Conservation (phyloP, 2,329 filamentous ascomycete genomes). For the Dothistroma septosporum region DNA sequence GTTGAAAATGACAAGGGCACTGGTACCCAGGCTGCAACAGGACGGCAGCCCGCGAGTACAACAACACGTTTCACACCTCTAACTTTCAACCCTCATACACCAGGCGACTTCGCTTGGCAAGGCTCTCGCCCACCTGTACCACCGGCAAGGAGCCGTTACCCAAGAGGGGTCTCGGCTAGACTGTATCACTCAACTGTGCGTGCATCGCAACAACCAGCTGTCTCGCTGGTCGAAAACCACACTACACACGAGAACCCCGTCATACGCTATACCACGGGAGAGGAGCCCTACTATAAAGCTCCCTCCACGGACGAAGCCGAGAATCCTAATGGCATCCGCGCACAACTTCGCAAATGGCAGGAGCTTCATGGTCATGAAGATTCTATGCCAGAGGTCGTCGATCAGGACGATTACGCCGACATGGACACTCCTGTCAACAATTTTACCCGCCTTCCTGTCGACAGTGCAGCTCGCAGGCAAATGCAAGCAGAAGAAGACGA, state of each 20-base stretch:
- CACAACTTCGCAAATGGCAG: constrained; percentile 44
- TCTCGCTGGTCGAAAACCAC: background rate
- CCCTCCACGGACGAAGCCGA: constrained; percentile 1
- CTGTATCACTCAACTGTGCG: constrained; percentile 6
- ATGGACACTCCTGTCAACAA: constrained; percentile 29
- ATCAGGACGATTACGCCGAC: constrained; percentile 22
- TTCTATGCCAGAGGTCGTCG: constrained; percentile 12
- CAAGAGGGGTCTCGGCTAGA: background rate
- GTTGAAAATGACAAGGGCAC: background rate
- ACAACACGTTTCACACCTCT: background rate
- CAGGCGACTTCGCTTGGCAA: background rate
- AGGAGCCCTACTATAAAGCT: background rate
- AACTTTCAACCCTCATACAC: background rate
- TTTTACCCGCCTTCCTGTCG: constrained; percentile 30
- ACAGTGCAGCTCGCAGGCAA: constrained; percentile 22
- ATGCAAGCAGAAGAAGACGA: constrained; percentile 27
- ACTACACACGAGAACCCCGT: background rate
- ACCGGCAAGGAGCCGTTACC: background rate
- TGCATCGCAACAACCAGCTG: background rate
- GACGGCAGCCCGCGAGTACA: background rate
- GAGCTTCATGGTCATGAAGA: constrained; percentile 34
- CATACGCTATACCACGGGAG: background rate
- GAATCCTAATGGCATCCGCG: constrained; percentile 31
- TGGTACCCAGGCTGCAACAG: background rate
- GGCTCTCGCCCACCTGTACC: background rate